Evolutionary conservation across 768 basidiomycete genomes (phyloP), one percentile per base, ranked within the genome.

Genomic region (Russula emetica): DNA sequence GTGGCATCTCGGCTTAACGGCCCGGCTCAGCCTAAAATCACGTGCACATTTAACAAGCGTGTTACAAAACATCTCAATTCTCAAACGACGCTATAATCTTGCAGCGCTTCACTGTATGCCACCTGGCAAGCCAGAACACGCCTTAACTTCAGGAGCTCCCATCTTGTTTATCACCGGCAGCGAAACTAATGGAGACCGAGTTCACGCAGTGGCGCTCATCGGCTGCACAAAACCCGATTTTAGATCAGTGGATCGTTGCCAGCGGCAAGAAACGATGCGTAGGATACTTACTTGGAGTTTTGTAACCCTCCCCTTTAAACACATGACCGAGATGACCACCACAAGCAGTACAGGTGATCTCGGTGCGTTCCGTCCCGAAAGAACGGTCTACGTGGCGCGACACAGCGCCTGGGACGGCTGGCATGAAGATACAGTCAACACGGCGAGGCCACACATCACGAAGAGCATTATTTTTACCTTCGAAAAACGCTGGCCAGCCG

Each of bases 401-500:
- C 34, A 98, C 90, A 26, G 94, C 92, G 38, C 94, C 94, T 7
- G 94, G 94, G 66, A 96, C 84, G 9, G 94, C 93, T 92, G 66
- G 36, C 36, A 47, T 1, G 45, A n/a, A 2, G 14, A n/a, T 5
- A 36, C 52, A 3, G 30, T 50, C 49, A 59, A 47, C 49, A 11
- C 11, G 42, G 24, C 44, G 16, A 55, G 18, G 55, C 13, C 28
- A 22, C 28, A 8, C 34, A 28, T 55, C 11, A 40, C 24, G 32
- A 8, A 16, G 38, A 8, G n/a, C 1, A 34, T 34, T 11, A 13
- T 34, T 3, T n/a, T 49, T 66, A 89, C 90, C 90, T 72, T 96
- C 94, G 72, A 88, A 98, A 81, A 97, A 98, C 1, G 94, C 92
- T n/a, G 95, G 94, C 94, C 94, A 98, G 26, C 94, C 94, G 70